Evolutionary conservation across 768 basidiomycete genomes (phyloP), one percentile per base, ranked within the genome.

Genomic region (Hortiboletus flavorubellus): DNA sequence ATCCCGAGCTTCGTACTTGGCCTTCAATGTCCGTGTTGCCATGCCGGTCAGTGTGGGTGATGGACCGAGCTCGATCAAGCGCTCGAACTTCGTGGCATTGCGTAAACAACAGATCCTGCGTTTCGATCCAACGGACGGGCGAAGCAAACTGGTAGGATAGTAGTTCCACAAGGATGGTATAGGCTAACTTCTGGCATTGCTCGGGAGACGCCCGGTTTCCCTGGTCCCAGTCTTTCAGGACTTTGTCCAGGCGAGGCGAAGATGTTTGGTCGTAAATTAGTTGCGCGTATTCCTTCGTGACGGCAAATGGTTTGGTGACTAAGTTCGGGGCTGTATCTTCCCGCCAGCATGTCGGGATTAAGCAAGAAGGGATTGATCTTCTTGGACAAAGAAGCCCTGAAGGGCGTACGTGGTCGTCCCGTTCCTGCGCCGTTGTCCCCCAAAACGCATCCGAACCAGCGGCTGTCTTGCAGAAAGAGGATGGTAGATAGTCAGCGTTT

Each of bases 61-160:
- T 39, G 97, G 97, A 33, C 97, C 97, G 49, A 99, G 77, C 70
- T 99, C 96, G 64, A 99, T 87, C 64, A 98, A 80, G 15, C 97
- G 86, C 72, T 98, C 96, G 65, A 97, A 97, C 26, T 26, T 26
- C 2, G 43, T 79, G 78, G 78, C 84, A 97, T 10, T 85, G 73
- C 9, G 79, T 81, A 78, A 99, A 99, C 53, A 99, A 81, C 26
- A 90, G 81, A 66, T 99, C 97, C 69, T 99, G 97, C 0, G 96
- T 99, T 76, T 98, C 91, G 64, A 99, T 99, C 97, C 97, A 99
- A 47, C 95, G 89, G 18, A 99, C 96, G 8, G 97, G 95, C 1
- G 96, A 98, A 0, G 96, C 95, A 64, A 96, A 98, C 70, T 99
- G 97, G 68, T 99, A 99, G 14, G 97, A 93, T 47, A 99, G 80